Conservation (phyloP, 2,329 filamentous ascomycete genomes). For the Ilyonectria destructans region DNA sequence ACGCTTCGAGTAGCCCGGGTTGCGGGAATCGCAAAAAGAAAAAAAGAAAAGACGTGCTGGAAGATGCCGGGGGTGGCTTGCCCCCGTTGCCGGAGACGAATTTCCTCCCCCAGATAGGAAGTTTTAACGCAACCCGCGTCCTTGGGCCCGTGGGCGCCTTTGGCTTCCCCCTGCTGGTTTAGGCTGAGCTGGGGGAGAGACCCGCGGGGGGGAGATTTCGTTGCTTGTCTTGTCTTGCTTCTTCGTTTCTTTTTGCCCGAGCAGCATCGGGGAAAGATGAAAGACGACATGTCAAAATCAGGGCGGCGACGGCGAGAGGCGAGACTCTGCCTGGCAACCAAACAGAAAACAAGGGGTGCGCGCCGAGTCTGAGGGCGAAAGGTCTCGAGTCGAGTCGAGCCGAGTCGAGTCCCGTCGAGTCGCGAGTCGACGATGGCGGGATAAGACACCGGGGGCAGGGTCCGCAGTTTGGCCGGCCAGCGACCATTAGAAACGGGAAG, state of each 20-base stretch:
- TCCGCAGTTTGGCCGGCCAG: constrained; percentile 17
- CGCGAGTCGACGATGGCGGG: background rate
- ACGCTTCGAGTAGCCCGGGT: no score
- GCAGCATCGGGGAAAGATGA: background rate
- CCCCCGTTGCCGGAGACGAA: background rate
- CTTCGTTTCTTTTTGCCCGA: constrained; percentile 6
- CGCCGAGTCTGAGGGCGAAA: background rate
- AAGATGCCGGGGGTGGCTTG: constrained; percentile 24
- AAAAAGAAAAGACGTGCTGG: background rate
- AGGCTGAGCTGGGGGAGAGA: no score
- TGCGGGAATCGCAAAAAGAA: no score
- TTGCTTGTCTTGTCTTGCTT: constrained; percentile 6
- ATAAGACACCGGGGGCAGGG: constrained; percentile 2
- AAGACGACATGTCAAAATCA: constrained; percentile 31
- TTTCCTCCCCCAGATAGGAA: constrained; percentile 22
- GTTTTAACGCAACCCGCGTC: constrained; percentile 4
- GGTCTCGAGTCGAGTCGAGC: constrained; percentile 7
- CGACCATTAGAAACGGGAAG: background rate
- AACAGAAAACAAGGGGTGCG: no score
- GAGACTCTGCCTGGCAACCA: background rate
- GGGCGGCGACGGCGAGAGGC: constrained; percentile 4
- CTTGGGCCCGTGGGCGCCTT: background rate
- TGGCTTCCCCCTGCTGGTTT: constrained; percentile 1
- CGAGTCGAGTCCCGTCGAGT: constrained; percentile 10
- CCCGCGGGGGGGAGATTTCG: background rate